Evolutionary conservation across 2,329 filamentous ascomycete genomes (phyloP), one percentile per base, ranked within the genome.

Genomic region (Colletotrichum simmondsii): DNA sequence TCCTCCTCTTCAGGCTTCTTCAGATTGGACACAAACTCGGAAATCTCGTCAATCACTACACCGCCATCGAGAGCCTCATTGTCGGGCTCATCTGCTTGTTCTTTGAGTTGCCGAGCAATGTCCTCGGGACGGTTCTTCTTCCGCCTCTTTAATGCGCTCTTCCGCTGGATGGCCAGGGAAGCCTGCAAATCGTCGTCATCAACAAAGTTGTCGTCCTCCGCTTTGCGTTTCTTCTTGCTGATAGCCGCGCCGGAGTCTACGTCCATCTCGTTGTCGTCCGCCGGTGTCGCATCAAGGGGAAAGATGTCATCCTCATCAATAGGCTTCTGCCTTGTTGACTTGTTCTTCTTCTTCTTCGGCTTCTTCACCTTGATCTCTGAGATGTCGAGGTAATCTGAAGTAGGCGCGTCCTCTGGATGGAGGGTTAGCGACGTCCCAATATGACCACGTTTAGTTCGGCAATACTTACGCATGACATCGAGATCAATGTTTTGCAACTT

Each of bases 141-240:
- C 65, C 96, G 92, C 84, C 97, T 98, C 84, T 98, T 98, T 61
- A 99, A 86, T 0, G 94, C 95, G 62, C 91, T 92, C 75, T 92
- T 90, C 77, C 97, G 89, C 82, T 98, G 95, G n/a, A 91, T 87
- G 1, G 96, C 93, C 42, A 99, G 87, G 4, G 93, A 94, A 30
- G 93, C 92, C 83, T 98, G 96, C 5, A 99, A 87, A 78, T 98
- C 95, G 54, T 98, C 96, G 75, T 99, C 97, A 75, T 98, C 97
- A 26, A 94, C 92, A 77, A 97, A 93, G 0, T 89, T 91, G 37
- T 91, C 87, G 35, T 94, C 89, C 12, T 93, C 88, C 12, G 88
- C 87, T 66, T 91, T 89, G 68, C 90, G 87, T 81, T 94, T 97
- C 79, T 89, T 92, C 73, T 83, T 83, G 12, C 83, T 77, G 5